A percentile compares a stretch with the other conserved stretches of the same genome.
Evolutionary conservation across 345 rosid genomes (phyloP).

Genomic region (Syzygium aromaticum): DNA sequence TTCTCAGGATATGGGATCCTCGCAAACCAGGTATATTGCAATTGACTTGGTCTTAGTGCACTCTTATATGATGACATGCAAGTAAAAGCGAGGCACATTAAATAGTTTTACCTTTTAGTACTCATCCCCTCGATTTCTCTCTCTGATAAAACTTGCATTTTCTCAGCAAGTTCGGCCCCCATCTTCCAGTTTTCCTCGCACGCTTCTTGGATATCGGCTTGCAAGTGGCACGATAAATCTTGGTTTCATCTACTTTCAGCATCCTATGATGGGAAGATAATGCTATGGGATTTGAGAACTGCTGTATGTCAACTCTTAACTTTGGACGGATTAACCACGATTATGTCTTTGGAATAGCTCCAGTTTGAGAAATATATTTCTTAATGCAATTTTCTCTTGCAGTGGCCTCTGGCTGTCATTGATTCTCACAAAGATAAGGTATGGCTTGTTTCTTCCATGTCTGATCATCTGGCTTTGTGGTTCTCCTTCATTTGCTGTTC

Average conservation of each 20-base stretch:
- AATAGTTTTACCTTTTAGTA: neutral
- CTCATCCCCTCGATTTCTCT: neutral
- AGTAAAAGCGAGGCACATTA: neutral
- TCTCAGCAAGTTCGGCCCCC: conserved; percentile 84
- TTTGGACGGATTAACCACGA: neutral
- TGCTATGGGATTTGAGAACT: conserved; percentile 99
- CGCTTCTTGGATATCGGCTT: conserved; percentile 82
- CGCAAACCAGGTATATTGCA: conserved; percentile 76
- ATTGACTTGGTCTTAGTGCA: neutral
- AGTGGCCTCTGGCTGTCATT: conserved; percentile 90
- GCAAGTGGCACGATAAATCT: conserved; percentile 89
- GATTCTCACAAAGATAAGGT: conserved; percentile 86
- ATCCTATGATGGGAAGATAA: conserved; percentile 96
- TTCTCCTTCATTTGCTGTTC: neutral
- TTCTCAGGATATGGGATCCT: conserved; percentile 96
- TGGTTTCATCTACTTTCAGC: conserved; percentile 84
- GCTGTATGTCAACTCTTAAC: conserved; percentile 43
- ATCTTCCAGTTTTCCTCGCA: conserved; percentile 78
- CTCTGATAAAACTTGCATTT: conserved; percentile 3
- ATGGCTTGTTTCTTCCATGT: neutral
- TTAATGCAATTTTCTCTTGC: conserved; percentile 23
- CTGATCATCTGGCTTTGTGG: neutral
- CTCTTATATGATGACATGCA: neutral
- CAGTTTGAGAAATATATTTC: neutral
- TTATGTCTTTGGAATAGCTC: neutral